Base-by-base conservation (phyloP, 148 eudicot genomes). In the Polygonum aviculare region DNA sequence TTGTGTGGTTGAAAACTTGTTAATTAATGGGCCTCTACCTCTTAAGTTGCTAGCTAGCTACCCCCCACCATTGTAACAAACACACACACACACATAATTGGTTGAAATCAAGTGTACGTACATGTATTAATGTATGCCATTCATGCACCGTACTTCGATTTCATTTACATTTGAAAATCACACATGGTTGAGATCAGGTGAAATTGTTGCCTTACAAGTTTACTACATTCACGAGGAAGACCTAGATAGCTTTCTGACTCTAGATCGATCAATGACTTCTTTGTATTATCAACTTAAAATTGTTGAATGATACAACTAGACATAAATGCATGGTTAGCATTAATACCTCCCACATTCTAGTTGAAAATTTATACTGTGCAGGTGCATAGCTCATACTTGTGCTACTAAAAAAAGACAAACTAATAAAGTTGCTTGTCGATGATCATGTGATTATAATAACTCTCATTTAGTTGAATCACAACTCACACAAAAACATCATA, bases 361-460 rank as follows among this genome's bases (percentile, higher is more conserved):
- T 63, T 63, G 70, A 33, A 63, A 63, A 12, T 63, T 63, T 63
- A 63, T 63, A 63, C 33, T 35, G 70, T 63, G 70, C 18, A 63
- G 70, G 40, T 35, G 31, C 31, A 4, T 14, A 63, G 33, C 15
- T 63, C 40, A 35, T 63, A 63, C 40, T 5, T 63, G 39, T 2
- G 33, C 1, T 22, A 36, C 67, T 33, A 31, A 26, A 35, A 33
- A 41, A 26, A 12, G 41, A 33, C 40, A 63, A 63, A 35, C 18
- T 33, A 63, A 63, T 63, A 35, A 12, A 63, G 70, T 63, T 63
- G 41, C 70, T 33, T 7, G 9, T 44, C 6, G 47, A 0, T 10
- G 47, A 44, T 63, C 70, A 63, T 63, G 70, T 63, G 39, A 31
- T 39, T 35, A 26, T 63, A 63, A 33, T 63, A 59, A 59, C 12